Evolutionary conservation across 352 stramenopile species (phyloP), one percentile per base, ranked within the genome.

Genomic region (Phytophthora pluvialis): DNA sequence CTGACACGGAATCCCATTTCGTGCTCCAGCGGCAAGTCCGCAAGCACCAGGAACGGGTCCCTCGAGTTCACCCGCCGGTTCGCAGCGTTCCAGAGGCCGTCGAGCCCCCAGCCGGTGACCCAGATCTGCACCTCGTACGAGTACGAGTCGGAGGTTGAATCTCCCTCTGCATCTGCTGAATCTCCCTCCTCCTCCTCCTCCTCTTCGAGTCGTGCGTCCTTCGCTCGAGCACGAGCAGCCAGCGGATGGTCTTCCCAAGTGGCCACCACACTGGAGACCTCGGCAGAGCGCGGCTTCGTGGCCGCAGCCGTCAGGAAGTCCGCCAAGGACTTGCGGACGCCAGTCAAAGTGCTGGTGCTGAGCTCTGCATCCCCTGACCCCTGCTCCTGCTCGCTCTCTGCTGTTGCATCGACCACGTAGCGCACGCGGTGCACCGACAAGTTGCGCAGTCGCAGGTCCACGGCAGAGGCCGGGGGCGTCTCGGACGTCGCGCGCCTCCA

Each of bases 61-160:
- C 18, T 38, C 3, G 81, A 81, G 2, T 28, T 45, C n/a, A 92
- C 42, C 16, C 65, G 58, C 50, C 67, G 75, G 64, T 91, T 91
- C 1, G 79, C 75, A 31, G 67, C 60, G 57, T 89, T 75, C 79
- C 77, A 89, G n/a, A 90, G 70, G 6, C 63, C 67, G 52, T 90
- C 79, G 5, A 92, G 68, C 1, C 77, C 76, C 81, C 81, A 92
- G 26, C 72, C 73, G 2, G 77, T 76, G 16, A 92, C 81, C 83
- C 83, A 92, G 31, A 88, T 59, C 65, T 92, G 83, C 59, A 92
- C 69, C 57, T 92, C 81, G 51, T 92, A 92, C 21, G 64, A 57
- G 29, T 53, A 77, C 21, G 49, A 60, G 10, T 40, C 81, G 29
- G 13, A 60, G 28, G 1, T 46, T 31, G 11, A 39, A 46, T 51